Conservation (phyloP, 2,329 filamentous ascomycete species). For the Ascosphaera apis region DNA sequence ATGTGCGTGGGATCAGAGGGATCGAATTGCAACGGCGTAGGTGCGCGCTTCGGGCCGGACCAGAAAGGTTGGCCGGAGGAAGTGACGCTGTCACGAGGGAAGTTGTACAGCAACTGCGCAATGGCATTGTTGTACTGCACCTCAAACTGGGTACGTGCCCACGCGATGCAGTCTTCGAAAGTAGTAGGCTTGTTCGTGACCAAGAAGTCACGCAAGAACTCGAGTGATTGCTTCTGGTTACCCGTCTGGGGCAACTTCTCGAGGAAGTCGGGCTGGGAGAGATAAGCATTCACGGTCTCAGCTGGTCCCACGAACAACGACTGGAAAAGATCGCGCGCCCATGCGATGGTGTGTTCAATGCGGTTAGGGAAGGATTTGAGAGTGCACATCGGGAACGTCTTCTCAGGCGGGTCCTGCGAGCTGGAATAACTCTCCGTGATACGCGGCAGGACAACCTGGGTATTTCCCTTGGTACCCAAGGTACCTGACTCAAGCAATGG, state of each 20-base stretch:
- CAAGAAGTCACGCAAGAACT: constrained; percentile 72
- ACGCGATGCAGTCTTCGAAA: constrained; percentile 91
- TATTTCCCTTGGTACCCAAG: constrained; percentile 91
- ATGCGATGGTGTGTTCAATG: constrained; percentile 97
- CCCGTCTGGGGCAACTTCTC: constrained; percentile 75
- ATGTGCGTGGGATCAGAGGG: constrained; percentile 65
- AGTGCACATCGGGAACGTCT: constrained; percentile 98
- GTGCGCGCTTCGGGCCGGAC: constrained; percentile 94
- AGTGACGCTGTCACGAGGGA: constrained; percentile 80
- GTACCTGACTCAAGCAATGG: constrained; percentile 90
- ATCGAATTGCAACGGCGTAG: constrained; percentile 77
- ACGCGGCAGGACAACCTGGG: constrained; percentile 75
- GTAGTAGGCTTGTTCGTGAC: constrained; percentile 77
- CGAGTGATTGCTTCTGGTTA: constrained; percentile 80
- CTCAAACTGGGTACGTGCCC: constrained; percentile 86
- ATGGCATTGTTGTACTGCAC: constrained; percentile 94
- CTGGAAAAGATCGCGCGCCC: constrained; percentile 91
- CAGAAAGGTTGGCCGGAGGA: constrained; percentile 83
- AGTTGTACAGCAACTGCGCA: constrained; percentile 86
- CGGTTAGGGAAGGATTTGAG: constrained; percentile 92
- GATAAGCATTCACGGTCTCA: constrained; percentile 81
- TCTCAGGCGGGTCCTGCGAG: constrained; percentile 91
- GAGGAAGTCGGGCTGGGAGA: constrained; percentile 78
- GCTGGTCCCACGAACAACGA: constrained; percentile 80
- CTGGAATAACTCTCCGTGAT: constrained; percentile 93